Evolutionary conservation across 1,284 basidiomycete species (phyloP), one percentile per base, ranked within the genome.

Genomic region (Waitea zeae): DNA sequence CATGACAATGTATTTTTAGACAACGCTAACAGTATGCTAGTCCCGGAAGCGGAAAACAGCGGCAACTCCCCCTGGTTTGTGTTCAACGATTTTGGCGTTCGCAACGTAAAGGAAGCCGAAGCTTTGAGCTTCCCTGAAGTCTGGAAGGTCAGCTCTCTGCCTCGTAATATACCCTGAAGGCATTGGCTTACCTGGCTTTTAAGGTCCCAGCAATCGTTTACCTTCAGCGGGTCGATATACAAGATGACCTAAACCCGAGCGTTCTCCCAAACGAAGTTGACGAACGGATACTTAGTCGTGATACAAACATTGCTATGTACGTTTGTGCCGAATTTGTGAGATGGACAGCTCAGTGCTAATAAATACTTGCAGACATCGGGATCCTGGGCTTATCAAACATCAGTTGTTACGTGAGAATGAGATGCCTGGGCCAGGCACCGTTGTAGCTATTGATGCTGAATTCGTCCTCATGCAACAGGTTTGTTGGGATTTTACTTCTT

Each of bases 31-130:
- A 32, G 27, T 40, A 20, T 28, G 36, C 0, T 44, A 76, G 80
- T 87, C 6, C 76, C 81, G 0, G 70, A 76, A 34, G 70, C 70
- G 2, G 69, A 78, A 40, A 55, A 55, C 11, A 43, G 52, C 3
- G 46, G 46, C 2, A 53, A 60, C 34, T 44, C 71, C 31, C 70
- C 75, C 1, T 98, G 93, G 93, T 79, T 83, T 49, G 57, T 98
- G 38, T 98, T 98, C 70, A 98, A 99, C 50, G 93, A 98, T 51
- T 98, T 99, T 50, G 66, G 82, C 2, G 95, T 98, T 4, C 67
- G 69, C 31, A 82, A 82, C 36, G 71, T 97, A 17, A 59, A 75
- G 1, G 82, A 92, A 51, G 67, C 72, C 18, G 92, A 97, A 43
- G 93, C 86, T 0, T 56, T 97, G 36, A 75, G 79, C 44, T 92